Conservation (phyloP, 2,329 filamentous ascomycete genomes). For the Clarireedia homoeocarpa region DNA sequence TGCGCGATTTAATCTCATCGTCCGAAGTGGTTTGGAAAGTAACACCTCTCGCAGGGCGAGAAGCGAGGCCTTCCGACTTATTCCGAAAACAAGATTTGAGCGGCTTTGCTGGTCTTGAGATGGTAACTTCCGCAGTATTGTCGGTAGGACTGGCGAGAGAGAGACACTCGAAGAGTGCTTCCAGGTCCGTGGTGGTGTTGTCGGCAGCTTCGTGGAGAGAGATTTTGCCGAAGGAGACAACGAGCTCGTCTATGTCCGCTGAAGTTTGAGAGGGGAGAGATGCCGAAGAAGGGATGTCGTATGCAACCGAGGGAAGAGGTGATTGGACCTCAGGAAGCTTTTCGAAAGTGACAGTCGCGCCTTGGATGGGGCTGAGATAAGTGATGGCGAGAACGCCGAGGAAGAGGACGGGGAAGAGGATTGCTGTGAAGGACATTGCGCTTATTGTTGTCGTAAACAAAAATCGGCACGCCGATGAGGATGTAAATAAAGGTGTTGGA, state of each 20-base stretch:
- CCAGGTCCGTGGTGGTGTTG: background rate
- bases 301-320: background rate
- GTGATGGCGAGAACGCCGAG: background rate
- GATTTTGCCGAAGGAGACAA: background rate
- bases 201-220: background rate
- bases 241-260: background rate
- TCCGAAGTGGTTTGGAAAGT: background rate
- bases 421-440: background rate
- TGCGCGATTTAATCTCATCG: background rate
- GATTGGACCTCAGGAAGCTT: background rate
- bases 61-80: background rate
- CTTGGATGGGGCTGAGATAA: background rate
- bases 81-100: constrained; percentile 5
- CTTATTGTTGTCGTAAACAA: background rate
- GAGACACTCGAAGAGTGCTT: background rate
- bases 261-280: background rate
- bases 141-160: background rate
- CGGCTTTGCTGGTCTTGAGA: background rate
- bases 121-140: background rate
- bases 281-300: too few species aligned
- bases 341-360: background rate
- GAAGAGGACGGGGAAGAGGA: background rate
- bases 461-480: constrained; percentile 6
- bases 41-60: constrained; percentile 2
- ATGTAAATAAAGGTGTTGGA: background rate